Base-by-base conservation (phyloP, 306 rosid species). In the Cicer yamashitae region DNA sequence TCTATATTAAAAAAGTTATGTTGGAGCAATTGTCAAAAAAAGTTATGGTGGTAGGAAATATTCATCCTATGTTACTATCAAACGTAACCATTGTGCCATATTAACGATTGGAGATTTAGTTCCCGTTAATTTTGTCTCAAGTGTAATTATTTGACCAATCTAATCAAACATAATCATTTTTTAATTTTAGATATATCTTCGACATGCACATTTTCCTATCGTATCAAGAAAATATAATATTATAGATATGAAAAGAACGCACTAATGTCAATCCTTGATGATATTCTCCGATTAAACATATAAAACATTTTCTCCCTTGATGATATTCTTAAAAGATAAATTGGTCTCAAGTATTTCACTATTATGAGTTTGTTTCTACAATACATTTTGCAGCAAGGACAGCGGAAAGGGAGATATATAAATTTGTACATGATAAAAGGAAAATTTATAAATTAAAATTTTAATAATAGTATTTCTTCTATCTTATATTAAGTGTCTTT, bases 181-280 rank as follows among this genome's bases (percentile, higher is more conserved):
- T 25, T 46, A 54, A 54, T 56, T n/a, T 44, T 38, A 20, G 53
- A 70, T 62, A 70, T 73, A 37, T 64, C 53, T 11, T 53, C 2
- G 0, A 15, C 12, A 34, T 73, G 71, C 56, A 7, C 79, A n/a
- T 44, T 30, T 30, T 38, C 46, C 30, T 10, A 79, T 22, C 66
- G 15, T 51, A 78, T 62, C 72, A 62, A 25, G 15, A 70, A 78
- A 48, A 71, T 78, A 71, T 5, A 6, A 14, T 52, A 52, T 38
- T 20, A 47, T 6, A 38, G 25, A 73, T 66, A 58, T 47, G 34
- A 58, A 56, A 41, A 6, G 15, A 80, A 39, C 57, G 64, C 83
- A 58, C 83, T 73, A 67, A 57, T 18, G 47, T 65, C 15, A 9
- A 44, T 72, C 12, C 30, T 44, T 8, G 22, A 65, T 10, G 17